phyloP scores from a whole-genome alignment of 208 protist species.

The Porcisia hertigi region DNA sequence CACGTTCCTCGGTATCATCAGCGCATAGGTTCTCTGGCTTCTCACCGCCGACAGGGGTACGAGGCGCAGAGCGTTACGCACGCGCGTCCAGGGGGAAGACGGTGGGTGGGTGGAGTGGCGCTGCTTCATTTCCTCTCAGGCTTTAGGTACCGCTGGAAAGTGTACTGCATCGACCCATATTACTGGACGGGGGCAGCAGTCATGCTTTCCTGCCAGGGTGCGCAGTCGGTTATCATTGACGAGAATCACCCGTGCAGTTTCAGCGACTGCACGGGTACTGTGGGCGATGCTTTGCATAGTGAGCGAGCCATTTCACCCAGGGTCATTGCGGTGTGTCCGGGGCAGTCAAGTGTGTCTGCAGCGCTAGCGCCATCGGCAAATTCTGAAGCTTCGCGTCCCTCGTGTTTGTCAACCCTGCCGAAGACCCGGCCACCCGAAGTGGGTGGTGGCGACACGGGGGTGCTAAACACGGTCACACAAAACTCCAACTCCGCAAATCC shows the following conservation, averaged over 20 bases:
- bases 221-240: conserved; percentile 14
- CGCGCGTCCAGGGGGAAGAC: background rate
- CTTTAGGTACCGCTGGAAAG: background rate
- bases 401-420: background rate
- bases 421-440: background rate
- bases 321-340: conserved; percentile 1
- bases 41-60: background rate
- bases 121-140: background rate
- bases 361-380: conserved; percentile 8
- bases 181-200: background rate
- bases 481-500: background rate
- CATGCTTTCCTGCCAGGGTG: conserved; percentile 6
- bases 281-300: conserved; percentile 1
- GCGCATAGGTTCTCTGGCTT: no score
- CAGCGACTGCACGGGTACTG: conserved; percentile 9
- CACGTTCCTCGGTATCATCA: background rate
- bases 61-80: background rate
- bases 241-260: conserved; percentile 9
- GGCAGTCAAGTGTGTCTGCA: background rate
- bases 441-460: background rate
- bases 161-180: background rate
- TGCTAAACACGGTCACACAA: background rate
- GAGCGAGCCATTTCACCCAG: conserved; percentile 12
- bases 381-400: conserved; percentile 1
- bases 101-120: background rate